Evolutionary conservation across 352 stramenopile species (phyloP), one percentile per base, ranked within the genome.

Genomic region (Phytophthora sojae): DNA sequence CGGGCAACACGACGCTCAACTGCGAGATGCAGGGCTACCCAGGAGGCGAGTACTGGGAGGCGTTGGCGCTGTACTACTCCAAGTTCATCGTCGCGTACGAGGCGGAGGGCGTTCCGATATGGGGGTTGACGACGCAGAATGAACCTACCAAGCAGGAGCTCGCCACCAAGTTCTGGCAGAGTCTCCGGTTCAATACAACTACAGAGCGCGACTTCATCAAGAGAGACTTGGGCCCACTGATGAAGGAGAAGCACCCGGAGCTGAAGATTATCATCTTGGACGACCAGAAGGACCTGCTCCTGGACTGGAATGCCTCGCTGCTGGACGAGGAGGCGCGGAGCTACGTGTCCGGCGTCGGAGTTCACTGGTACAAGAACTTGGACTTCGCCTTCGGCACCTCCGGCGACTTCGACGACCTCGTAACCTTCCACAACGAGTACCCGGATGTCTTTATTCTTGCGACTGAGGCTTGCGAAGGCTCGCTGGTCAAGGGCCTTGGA

Each of bases 361-460:
- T 96, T 68, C 92, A 98, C 75, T 97, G 92, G 89, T 95, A 96
- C 76, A 85, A 85, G 73, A 73, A 85, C 61, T 39, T 90, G 12
- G 82, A 91, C 59, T 89, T 91, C 29, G 60, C 81, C 51, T 54
- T 77, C 6, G 76, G 76, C 55, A 69, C 69, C 2, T 68, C 71
- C 0, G 82, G 80, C 14, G 76, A 90, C 67, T 91, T 90, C 50
- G 67, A 77, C 6, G 64, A 76, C 17, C 73, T 94, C 23, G 66
- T 72, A 7, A 76, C 73, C 8, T 91, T 89, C 74, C 81, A 94
- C 44, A 50, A 77, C 8, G 66, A 73, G 11, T 85, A 90, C 61
- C 83, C 86, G 9, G 76, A 93, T 63, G 25, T 94, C 57, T 95
- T 97, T 63, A 85, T 97, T 44, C 70, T 97, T 15, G 83, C 82